Base-by-base conservation (phyloP, 495 filamentous ascomycete species). In the Hypoxylon fuscum region DNA sequence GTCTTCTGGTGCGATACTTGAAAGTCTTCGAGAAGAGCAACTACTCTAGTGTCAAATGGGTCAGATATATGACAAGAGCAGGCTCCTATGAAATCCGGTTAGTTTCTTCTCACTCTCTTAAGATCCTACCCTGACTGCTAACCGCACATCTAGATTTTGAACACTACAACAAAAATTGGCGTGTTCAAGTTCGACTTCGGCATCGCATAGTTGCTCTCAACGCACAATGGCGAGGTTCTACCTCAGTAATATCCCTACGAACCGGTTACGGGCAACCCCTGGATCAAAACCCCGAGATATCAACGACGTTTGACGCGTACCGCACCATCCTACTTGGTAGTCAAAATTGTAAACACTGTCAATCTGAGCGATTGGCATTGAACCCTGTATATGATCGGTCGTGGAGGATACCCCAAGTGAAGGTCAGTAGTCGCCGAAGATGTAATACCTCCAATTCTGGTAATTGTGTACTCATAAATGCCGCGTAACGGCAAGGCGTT, bases 1-100 rank as follows among this genome's bases (percentile, higher is more conserved):
- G 95, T 12, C 74, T 99, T 67, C 71, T 99, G 62, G 96, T 99
- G 45, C 78, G 96, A 37, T 99, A 99, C 76, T 77, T 99, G 56
- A 99, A 99, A 79, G 96, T 99, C 21, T 99, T 99, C 79, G 96
- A 99, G 83, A 99, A 99, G 87, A 92, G 83, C 72, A 97, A 98
- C 77, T 99, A 99, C 72, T 93, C 89, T 54, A 96, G 90, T 66
- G 96, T 99, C 8, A 99, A 99, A 72, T 99, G 96, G 96, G 96
- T 99, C 64, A 79, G 96, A 68, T 99, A 99, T 77, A 99, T 99
- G 96, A 99, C 96, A 23, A 83, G 96, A 43, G 96, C 94, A 14
- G 90, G 90, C 12, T 89, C 84, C 71, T 93, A 92, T 73, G 90
- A 91, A 74, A 92, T 91, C 50, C 74, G 89, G 85, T 91, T 42